These are phyloP conservation scores for Coemansia sp. DNA, from an alignment of 192 early-diverging fungal genomes.

Conservation along the genomic window DNA sequence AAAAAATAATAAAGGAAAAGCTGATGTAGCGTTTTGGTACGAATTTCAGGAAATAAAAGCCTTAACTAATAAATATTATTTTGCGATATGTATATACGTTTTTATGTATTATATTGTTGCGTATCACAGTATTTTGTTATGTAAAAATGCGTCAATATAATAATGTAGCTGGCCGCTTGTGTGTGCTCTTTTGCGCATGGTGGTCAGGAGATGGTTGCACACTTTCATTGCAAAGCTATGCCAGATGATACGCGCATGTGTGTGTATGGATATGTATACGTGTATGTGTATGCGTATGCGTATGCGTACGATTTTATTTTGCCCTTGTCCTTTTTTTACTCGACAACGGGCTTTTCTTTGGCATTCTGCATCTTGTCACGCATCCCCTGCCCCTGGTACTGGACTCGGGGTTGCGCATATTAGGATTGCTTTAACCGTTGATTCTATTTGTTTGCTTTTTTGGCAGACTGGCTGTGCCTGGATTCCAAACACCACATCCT, in stretches of 20 bases:
- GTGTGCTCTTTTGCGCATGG: neutral
- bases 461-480: too few species aligned
- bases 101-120: too few species aligned
- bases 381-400: constrained; percentile 6
- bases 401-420: neutral
- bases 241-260: too few species aligned
- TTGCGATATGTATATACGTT: too few species aligned
- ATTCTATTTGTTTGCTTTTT: neutral
- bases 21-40: too few species aligned
- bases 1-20: too few species aligned
- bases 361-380: neutral
- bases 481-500: too few species aligned
- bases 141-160: too few species aligned
- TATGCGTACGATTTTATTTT: neutral
- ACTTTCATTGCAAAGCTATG: neutral
- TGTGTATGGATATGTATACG: neutral
- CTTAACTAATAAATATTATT: too few species aligned
- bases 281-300: neutral
- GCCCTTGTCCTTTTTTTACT: neutral
- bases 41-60: too few species aligned
- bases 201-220: neutral
- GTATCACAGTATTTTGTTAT: too few species aligned
- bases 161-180: neutral
- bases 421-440: neutral
- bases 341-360: neutral